phyloP scores from a whole-genome alignment of 225 moss, liverwort and hornwort species.

The Antitrichia curtipendula region DNA sequence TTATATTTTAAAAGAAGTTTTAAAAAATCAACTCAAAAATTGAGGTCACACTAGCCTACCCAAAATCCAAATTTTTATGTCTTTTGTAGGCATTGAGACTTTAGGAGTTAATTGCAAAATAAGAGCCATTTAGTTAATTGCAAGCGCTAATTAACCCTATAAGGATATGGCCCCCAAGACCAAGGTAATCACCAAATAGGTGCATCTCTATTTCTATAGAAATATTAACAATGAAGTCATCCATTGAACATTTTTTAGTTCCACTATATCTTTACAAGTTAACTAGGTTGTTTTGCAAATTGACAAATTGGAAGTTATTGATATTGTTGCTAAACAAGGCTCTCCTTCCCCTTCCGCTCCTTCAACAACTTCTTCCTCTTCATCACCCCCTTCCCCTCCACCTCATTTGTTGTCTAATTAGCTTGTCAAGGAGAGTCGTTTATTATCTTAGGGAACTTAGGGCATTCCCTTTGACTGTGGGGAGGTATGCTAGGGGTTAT shows the following conservation, averaged over 20 bases:
- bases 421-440: rapidly evolving
- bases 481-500: rapidly evolving
- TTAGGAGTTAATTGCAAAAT: neutral
- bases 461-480: rapidly evolving
- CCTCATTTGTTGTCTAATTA: neutral
- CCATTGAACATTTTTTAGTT: rapidly evolving
- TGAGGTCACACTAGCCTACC: neutral
- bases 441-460: neutral
- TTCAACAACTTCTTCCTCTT: neutral
- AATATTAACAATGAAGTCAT: neutral
- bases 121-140: neutral
- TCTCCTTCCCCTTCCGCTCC: neutral
- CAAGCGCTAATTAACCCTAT: rapidly evolving
- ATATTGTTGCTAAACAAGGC: neutral
- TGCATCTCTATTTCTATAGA: neutral
- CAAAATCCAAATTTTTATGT: neutral
- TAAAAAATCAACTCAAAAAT: neutral
- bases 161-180: rapidly evolving
- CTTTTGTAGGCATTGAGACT: rapidly evolving
- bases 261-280: neutral
- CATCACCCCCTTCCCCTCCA: neutral
- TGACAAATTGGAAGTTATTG: rapidly evolving
- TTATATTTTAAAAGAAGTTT: no score
- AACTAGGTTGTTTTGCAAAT: neutral
- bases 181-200: neutral